Evolutionary conservation across 495 filamentous ascomycete species (phyloP).

Genomic region (Hyphodiscus hymeniophilus): DNA sequence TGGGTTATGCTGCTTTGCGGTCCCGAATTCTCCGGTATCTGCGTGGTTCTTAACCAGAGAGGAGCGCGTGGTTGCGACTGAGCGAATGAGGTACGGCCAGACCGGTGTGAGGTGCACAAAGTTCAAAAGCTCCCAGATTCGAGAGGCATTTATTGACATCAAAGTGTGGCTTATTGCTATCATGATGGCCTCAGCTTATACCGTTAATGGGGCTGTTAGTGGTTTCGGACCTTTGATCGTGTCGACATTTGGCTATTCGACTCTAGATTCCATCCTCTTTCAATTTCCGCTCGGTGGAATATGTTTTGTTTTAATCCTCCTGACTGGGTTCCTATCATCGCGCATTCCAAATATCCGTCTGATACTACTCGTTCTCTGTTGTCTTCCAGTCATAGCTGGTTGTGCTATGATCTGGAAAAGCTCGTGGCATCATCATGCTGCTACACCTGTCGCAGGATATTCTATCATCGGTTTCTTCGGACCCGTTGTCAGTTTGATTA

Average conservation of each 20-base stretch:
- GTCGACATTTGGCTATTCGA: slow-evolving; percentile 60
- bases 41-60: slow-evolving; percentile 45
- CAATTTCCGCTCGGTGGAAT: slow-evolving; percentile 65
- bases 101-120: slow-evolving; percentile 52
- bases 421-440: slow-evolving; percentile 53
- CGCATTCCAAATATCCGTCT: slow-evolving; percentile 55
- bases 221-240: slow-evolving; percentile 71
- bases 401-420: slow-evolving; percentile 69
- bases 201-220: slow-evolving; percentile 67
- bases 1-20: slow-evolving; percentile 52
- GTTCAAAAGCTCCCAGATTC: slow-evolving; percentile 51
- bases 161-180: slow-evolving; percentile 57
- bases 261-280: slow-evolving; percentile 58
- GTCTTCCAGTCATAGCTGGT: slow-evolving; percentile 64
- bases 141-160: slow-evolving; percentile 47
- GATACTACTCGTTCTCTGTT: slow-evolving; percentile 52
- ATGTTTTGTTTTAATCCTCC: slow-evolving; percentile 53
- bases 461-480: slow-evolving; percentile 65
- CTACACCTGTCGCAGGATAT: slow-evolving; percentile 58
- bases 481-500: slow-evolving; percentile 54
- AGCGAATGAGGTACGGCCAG: slow-evolving; percentile 48
- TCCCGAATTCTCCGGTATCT: slow-evolving; percentile 49
- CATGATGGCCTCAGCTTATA: slow-evolving; percentile 55
- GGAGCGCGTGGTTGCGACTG: slow-evolving; percentile 45
- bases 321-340: slow-evolving; percentile 54